These are phyloP conservation scores for Arabis alpina DNA, from an alignment of 345 rosid genomes.

Conservation along the genomic window DNA sequence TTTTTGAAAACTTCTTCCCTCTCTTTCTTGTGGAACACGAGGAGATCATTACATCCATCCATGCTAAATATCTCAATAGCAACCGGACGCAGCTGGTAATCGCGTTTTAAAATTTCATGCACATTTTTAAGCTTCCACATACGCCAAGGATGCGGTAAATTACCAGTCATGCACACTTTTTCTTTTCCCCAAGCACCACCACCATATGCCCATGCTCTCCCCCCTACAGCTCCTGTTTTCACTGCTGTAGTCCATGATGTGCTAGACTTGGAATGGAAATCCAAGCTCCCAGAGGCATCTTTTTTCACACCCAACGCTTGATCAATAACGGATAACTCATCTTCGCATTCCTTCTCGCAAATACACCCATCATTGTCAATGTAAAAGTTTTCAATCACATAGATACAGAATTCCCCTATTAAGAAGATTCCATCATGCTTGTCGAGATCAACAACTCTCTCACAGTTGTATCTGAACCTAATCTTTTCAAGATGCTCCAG, in stretches of 20 bases:
- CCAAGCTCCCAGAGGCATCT: constrained; percentile 69
- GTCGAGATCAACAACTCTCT: constrained; percentile 95
- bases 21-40: constrained; percentile 96
- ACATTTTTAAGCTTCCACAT: constrained; percentile 98
- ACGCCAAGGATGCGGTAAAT: constrained; percentile 91
- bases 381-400: constrained; percentile 92
- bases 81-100: constrained; percentile 99
- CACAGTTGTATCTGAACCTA: constrained; percentile 90
- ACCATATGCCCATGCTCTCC: constrained; percentile 98
- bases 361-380: constrained; percentile 83
- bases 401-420: constrained; percentile 88
- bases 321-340: constrained; percentile 97
- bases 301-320: constrained; percentile 99
- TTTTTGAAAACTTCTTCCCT: constrained; percentile 99
- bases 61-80: constrained; percentile 98
- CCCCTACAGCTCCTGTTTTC: constrained; percentile 72
- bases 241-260: constrained; percentile 68
- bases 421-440: constrained; percentile 97
- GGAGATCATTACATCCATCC: constrained; percentile 98
- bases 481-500: constrained; percentile 95
- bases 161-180: constrained; percentile 71
- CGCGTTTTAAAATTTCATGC: constrained; percentile 97
- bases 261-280: constrained; percentile 89
- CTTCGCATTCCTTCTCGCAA: constrained; percentile 95
- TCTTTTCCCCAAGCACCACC: constrained; percentile 99